phyloP scores from a whole-genome alignment of 2,329 filamentous ascomycete species.

The Fusarium continuum region DNA sequence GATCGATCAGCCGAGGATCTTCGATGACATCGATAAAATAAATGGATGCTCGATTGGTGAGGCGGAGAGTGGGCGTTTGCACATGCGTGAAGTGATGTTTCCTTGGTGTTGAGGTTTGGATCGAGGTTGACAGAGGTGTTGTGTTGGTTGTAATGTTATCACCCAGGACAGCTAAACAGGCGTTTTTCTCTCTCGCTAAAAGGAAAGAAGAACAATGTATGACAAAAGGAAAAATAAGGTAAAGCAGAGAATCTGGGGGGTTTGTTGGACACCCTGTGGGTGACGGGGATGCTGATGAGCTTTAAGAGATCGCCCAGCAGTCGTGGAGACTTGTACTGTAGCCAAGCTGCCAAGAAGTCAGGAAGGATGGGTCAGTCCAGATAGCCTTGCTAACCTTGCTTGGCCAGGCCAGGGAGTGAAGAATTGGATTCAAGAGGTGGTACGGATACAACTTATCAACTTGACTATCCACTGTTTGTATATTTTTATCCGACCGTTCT shows the following conservation, averaged over 20 bases:
- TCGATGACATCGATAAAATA: constrained; percentile 29
- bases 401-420: constrained; percentile 29
- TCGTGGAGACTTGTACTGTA: constrained; percentile 22
- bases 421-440: constrained; percentile 16
- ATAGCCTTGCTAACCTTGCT: constrained; percentile 38
- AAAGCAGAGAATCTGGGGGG: constrained; percentile 27
- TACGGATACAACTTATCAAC: no score
- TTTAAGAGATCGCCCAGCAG: constrained; percentile 40
- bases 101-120: constrained; percentile 23
- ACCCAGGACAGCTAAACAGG: neutral
- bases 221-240: constrained; percentile 7
- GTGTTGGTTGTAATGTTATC: neutral
- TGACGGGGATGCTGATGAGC: constrained; percentile 34
- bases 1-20: constrained; percentile 31
- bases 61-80: constrained; percentile 8
- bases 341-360: constrained; percentile 31
- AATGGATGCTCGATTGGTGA: constrained; percentile 8
- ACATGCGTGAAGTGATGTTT: constrained; percentile 5
- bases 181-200: neutral
- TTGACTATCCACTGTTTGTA: constrained; percentile 14
- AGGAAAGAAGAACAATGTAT: neutral
- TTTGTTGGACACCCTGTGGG: constrained; percentile 23
- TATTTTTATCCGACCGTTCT: neutral
- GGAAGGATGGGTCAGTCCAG: constrained; percentile 41
- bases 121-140: neutral